A percentile compares a stretch with the other conserved stretches of the same genome.
Conservation (phyloP, 768 basidiomycete species). For the Agrocybe praecox region DNA sequence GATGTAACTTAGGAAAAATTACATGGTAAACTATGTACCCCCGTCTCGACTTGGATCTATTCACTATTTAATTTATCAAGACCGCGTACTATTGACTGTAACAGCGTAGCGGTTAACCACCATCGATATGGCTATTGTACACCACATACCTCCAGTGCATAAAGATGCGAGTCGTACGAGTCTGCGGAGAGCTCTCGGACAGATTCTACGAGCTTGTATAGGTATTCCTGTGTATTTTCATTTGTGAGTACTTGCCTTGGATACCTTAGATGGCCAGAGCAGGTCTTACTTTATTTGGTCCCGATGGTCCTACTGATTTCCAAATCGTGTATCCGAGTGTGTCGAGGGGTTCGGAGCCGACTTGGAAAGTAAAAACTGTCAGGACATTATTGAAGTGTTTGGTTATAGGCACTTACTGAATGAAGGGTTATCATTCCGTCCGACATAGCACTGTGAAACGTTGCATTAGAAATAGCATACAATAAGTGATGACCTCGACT, state of each 20-base stretch:
- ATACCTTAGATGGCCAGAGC: no score
- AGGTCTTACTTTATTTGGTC: constrained; percentile 77
- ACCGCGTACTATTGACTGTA: not conserved
- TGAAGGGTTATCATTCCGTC: constrained; percentile 83
- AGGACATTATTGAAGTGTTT: not conserved
- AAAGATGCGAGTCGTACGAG: constrained; percentile 76
- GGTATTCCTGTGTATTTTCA: constrained; percentile 72
- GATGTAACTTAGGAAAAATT: no score
- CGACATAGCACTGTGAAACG: constrained; percentile 80
- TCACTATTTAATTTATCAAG: not conserved
- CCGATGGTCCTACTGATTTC: constrained; percentile 82
- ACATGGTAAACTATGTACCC: no score
- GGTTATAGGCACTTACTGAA: constrained; percentile 58
- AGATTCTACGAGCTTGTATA: constrained; percentile 75
- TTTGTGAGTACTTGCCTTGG: no score
- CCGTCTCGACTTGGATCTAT: no score
- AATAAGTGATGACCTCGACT: constrained; percentile 19
- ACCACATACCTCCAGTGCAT: constrained; percentile 69
- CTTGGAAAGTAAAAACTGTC: constrained; percentile 36
- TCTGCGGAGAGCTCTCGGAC: constrained; percentile 75
- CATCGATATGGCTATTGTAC: not conserved
- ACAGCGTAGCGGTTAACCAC: not conserved
- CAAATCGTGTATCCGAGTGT: constrained; percentile 70
- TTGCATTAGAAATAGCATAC: not conserved
- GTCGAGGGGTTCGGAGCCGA: constrained; percentile 82